Conservation (phyloP, 768 basidiomycete genomes). For the Lactarius psammicola region DNA sequence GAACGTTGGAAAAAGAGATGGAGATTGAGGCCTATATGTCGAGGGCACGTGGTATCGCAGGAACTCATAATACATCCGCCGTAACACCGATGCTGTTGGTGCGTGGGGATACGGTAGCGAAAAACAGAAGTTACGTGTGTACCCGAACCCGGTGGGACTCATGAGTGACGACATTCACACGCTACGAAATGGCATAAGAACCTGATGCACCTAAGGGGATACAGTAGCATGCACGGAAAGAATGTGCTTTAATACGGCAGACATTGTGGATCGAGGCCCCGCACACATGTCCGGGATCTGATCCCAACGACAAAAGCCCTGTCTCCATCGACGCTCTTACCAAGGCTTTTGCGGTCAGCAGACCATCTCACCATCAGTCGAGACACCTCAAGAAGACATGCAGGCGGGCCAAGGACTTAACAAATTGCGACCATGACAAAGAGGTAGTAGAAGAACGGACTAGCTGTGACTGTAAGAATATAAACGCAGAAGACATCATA, state of each 20-base stretch:
- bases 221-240: too few species aligned
- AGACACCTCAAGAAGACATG: neutral
- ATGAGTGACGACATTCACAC: neutral
- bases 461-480: neutral
- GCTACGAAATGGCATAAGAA: neutral
- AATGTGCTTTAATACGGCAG: neutral
- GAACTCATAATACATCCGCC: neutral
- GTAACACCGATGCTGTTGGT: neutral
- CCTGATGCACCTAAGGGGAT: neutral
- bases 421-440: neutral
- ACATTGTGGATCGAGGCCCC: neutral
- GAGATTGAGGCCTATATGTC: conserved; percentile 34
- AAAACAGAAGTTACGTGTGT: neutral
- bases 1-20: conserved; percentile 46
- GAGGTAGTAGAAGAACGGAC: neutral
- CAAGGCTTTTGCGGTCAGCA: too few species aligned
- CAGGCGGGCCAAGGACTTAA: neutral
- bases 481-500: neutral
- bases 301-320: neutral
- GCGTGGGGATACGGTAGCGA: neutral
- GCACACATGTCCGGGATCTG: neutral
- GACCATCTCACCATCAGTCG: neutral
- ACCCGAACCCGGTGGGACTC: neutral
- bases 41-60: conserved; percentile 68
- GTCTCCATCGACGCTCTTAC: neutral